phyloP scores from a whole-genome alignment of 2,329 filamentous ascomycete species.

The Mycosphaerella arachidis region DNA sequence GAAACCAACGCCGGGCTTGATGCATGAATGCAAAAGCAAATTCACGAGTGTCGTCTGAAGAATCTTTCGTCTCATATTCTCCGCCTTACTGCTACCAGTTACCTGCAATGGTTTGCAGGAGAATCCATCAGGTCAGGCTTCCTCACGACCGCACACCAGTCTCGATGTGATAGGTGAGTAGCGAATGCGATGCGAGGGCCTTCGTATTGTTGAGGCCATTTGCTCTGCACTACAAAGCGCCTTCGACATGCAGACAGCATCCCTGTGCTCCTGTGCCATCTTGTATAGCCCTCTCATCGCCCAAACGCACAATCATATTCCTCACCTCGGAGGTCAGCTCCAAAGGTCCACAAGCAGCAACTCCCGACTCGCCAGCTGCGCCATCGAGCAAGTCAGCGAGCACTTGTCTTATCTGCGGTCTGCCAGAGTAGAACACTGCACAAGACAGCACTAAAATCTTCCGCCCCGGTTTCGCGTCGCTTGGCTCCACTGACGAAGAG shows the following conservation, averaged over 20 bases:
- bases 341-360: conserved; percentile 23
- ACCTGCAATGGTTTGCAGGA: too few relatives aligned
- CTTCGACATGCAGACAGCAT: conserved; percentile 11
- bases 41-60: background rate
- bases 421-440: conserved; percentile 23
- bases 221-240: background rate
- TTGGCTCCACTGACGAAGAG: background rate
- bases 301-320: conserved; percentile 18
- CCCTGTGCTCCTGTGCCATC: conserved; percentile 26
- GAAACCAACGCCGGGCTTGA: conserved; percentile 7
- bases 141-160: background rate
- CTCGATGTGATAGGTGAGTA: background rate
- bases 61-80: too few relatives aligned
- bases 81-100: too few relatives aligned
- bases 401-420: conserved; percentile 18
- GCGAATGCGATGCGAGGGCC: background rate
- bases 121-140: too few relatives aligned
- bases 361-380: conserved; percentile 24
- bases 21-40: conserved; percentile 3
- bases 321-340: conserved; percentile 21
- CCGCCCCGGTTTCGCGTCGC: background rate
- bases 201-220: too few relatives aligned
- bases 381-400: conserved; percentile 20
- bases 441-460: conserved; percentile 12
- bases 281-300: conserved; percentile 25